Conservation (phyloP, 441 rosid species). For the Corymbia calophylla region DNA sequence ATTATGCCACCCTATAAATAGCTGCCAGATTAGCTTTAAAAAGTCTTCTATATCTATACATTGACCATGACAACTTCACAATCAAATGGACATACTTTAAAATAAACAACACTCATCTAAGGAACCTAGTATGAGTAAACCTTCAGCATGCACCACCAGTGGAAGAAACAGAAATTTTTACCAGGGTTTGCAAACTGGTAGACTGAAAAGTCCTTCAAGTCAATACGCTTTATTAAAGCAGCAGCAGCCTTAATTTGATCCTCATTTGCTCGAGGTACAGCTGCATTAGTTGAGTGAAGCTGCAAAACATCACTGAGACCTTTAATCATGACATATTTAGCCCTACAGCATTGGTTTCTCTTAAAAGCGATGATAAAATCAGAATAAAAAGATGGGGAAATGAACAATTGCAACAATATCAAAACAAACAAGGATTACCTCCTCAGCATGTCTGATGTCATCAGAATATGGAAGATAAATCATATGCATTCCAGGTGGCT, state of each 20-base stretch:
- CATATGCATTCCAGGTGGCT: slow-evolving; percentile 98
- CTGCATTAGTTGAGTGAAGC: slow-evolving; percentile 36
- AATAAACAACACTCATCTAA: background rate
- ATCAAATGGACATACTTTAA: background rate
- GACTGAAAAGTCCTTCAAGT: slow-evolving; percentile 47
- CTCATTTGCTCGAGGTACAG: slow-evolving; percentile 57
- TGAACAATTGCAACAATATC: background rate
- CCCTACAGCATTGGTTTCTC: background rate
- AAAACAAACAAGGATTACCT: slow-evolving; percentile 35
- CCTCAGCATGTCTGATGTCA: slow-evolving; percentile 77
- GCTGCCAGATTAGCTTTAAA: background rate
- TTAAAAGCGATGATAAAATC: background rate
- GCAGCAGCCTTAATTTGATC: slow-evolving; percentile 70
- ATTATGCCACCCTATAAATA: background rate
- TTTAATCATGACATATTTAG: background rate
- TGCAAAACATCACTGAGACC: slow-evolving; percentile 25
- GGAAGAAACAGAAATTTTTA: slow-evolving; percentile 4
- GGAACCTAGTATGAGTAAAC: background rate
- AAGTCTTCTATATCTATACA: background rate
- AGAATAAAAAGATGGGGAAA: background rate
- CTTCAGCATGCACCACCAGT: background rate
- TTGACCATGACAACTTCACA: background rate
- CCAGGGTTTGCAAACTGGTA: slow-evolving; percentile 54
- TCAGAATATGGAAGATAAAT: slow-evolving; percentile 89
- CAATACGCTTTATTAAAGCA: slow-evolving; percentile 63